A percentile compares a stretch with the other conserved stretches of the same genome.
Evolutionary conservation across 305 asterid genomes (phyloP).

Genomic region (Fraxinus sp.): DNA sequence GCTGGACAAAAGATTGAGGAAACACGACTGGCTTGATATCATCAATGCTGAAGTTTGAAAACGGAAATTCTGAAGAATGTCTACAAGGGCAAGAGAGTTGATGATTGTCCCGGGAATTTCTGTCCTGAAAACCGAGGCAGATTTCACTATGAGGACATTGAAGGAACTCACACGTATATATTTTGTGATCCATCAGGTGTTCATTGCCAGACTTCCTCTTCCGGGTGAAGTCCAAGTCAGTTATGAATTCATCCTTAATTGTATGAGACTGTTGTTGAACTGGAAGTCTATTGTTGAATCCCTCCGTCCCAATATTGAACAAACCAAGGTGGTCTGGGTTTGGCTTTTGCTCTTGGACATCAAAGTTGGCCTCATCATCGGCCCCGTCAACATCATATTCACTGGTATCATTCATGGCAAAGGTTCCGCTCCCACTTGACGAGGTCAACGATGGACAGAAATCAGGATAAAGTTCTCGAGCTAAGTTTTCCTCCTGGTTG

Average conservation of each 20-base stretch:
- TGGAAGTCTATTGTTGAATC: constrained; percentile 35
- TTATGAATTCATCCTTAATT: constrained; percentile 46
- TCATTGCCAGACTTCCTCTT: constrained; percentile 59
- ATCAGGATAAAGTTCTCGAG: constrained; percentile 64
- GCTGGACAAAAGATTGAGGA: constrained; percentile 45
- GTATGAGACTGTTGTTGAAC: constrained; percentile 36
- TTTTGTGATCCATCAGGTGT: constrained; percentile 44
- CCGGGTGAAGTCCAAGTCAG: constrained; percentile 50
- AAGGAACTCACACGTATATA: constrained; percentile 63
- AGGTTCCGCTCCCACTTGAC: constrained; percentile 46
- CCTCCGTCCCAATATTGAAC: constrained; percentile 40
- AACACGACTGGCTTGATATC: constrained; percentile 46
- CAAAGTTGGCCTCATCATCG: constrained; percentile 48
- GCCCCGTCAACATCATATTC: constrained; percentile 80
- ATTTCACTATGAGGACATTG: constrained; percentile 68
- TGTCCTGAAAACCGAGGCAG: constrained; percentile 57
- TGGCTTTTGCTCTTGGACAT: constrained; percentile 68
- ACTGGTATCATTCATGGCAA: constrained; percentile 44
- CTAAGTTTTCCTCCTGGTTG: constrained; percentile 62
- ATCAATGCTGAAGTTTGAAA: constrained; percentile 38
- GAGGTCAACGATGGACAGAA: constrained; percentile 51
- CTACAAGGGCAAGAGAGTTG: constrained; percentile 62
- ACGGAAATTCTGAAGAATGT: constrained; percentile 38
- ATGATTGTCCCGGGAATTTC: constrained; percentile 66
- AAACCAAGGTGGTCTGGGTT: constrained; percentile 44